Percentiles rank a stretch among this genome's conserved stretches.
Conservation (phyloP, 768 basidiomycete genomes). For the Macrolepiota dolichaula region DNA sequence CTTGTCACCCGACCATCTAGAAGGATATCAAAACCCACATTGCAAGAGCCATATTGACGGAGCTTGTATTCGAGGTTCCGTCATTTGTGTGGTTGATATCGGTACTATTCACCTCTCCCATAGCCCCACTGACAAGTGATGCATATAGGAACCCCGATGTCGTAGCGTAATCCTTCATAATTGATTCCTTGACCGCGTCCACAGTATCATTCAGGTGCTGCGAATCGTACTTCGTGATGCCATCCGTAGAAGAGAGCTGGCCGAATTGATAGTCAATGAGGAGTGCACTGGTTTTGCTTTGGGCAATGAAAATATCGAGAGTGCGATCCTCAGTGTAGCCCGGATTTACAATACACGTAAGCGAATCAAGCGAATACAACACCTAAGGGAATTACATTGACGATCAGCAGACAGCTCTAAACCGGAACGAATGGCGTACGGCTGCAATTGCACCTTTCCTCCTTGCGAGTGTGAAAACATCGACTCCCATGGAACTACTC, state of each 20-base stretch:
- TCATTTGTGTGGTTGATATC: constrained; percentile 36
- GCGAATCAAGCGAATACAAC: constrained; percentile 70
- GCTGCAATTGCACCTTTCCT: constrained; percentile 79
- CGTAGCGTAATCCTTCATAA: constrained; percentile 37
- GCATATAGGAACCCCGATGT: constrained; percentile 67
- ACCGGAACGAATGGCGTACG: constrained; percentile 36
- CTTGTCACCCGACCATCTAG: no score
- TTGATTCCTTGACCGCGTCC: constrained; percentile 37
- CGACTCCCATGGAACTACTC: constrained; percentile 50
- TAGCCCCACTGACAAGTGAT: constrained; percentile 32
- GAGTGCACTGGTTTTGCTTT: constrained; percentile 53
- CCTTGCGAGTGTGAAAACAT: constrained; percentile 80
- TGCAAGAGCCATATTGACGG: constrained; percentile 60
- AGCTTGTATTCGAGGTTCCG: constrained; percentile 13
- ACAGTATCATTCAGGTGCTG: constrained; percentile 54
- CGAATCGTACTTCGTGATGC: constrained; percentile 59
- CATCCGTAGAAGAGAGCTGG: constrained; percentile 50
- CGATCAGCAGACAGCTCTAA: not conserved
- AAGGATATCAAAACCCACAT: constrained; percentile 48
- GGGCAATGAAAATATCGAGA: constrained; percentile 77
- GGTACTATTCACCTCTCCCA: constrained; percentile 42
- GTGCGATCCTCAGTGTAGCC: constrained; percentile 57
- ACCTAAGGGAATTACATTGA: constrained; percentile 39
- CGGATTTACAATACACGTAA: constrained; percentile 71
- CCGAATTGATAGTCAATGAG: constrained; percentile 57